Base-by-base conservation (phyloP, 2,329 filamentous ascomycete genomes). In the Neopestalotiopsis sp. region DNA sequence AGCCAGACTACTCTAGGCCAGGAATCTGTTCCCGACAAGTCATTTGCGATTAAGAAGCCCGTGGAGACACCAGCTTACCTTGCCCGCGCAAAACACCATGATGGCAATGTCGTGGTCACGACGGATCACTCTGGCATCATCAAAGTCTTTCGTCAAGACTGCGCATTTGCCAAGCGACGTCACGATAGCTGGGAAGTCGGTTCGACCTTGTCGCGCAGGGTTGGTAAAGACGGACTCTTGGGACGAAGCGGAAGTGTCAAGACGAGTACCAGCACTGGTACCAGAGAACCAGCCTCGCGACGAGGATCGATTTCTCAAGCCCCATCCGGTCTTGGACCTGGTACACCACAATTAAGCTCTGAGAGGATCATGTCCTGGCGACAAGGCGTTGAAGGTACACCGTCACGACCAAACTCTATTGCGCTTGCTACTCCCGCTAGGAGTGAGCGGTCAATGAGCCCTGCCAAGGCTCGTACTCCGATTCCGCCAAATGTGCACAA, bases 101-200 rank as follows among this genome's bases (percentile, higher is more conserved):
- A 91, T 70, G 96, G 96, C 32, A 94, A 97, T 75, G 98, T 99
- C 71, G 91, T 99, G 68, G 89, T 98, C 64, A 97, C 95, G 0
- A 93, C 95, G 1, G 95, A 98, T 78, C 94, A 94, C 74, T 90
- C 90, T 0, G 96, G 96, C 45, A 89, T 90, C 32, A 96, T 99
- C 81, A 98, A 98, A 78, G 92, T 98, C 0, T 98, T 98, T 77
- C 89, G 96, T 24, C 95, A 98, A 79, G 96, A 99, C 78, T 98
- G 95, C 77, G 96, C 95, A 0, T 94, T 88, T 74, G 81, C 86
- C 63, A 97, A 97, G 80, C 90, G 95, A 5, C 87, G 89, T 67
- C 88, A 90, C 68, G 93, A 94, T 67, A 88, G 87, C 49, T 95
- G 92, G 91, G 94, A 97, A 73, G 90, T 91, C 0, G 87, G 88